These are phyloP conservation scores for Psilocybe cyanescens DNA, from an alignment of 768 basidiomycete species.

Conservation along the genomic window DNA sequence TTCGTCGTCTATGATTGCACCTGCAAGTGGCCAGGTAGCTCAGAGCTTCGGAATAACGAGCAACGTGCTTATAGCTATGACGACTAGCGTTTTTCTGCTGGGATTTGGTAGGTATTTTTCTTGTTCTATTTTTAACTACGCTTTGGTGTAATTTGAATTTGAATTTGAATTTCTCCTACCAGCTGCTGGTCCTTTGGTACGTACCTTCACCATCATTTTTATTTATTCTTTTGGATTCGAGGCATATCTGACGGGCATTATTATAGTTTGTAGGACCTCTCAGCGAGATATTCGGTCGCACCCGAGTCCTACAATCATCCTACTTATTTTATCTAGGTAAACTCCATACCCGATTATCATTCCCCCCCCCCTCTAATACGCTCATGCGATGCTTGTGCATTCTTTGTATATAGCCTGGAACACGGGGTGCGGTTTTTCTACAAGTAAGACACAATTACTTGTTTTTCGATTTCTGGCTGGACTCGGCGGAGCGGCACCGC, in stretches of 20 bases:
- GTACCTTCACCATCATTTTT: constrained; percentile 3
- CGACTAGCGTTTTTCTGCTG: constrained; percentile 53
- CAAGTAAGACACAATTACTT: constrained; percentile 58
- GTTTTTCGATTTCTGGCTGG: constrained; percentile 73
- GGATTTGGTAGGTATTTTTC: constrained; percentile 53
- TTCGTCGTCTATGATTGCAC: constrained; percentile 77
- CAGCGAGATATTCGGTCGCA: constrained; percentile 73
- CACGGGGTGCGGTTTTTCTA: constrained; percentile 65
- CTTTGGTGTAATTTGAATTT: neutral
- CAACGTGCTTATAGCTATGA: constrained; percentile 52
- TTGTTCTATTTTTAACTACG: neutral
- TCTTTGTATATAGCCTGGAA: constrained; percentile 51
- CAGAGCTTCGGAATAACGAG: constrained; percentile 57
- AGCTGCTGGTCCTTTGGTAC: constrained; percentile 58
- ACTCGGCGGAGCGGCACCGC: constrained; percentile 73
- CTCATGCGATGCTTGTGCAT: too few species aligned
- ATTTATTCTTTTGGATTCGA: neutral
- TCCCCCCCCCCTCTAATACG: too few species aligned
- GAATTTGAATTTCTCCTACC: neutral
- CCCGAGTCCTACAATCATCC: constrained; percentile 58
- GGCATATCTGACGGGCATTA: neutral
- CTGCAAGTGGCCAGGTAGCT: constrained; percentile 57
- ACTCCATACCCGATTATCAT: too few species aligned
- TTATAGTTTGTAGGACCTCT: constrained; percentile 57
- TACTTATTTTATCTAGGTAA: constrained; percentile 72